Percentiles rank a stretch among this genome's conserved stretches.
phyloP scores from a whole-genome alignment of 2,329 filamentous ascomycete genomes.

The Venturia oleaginea region DNA sequence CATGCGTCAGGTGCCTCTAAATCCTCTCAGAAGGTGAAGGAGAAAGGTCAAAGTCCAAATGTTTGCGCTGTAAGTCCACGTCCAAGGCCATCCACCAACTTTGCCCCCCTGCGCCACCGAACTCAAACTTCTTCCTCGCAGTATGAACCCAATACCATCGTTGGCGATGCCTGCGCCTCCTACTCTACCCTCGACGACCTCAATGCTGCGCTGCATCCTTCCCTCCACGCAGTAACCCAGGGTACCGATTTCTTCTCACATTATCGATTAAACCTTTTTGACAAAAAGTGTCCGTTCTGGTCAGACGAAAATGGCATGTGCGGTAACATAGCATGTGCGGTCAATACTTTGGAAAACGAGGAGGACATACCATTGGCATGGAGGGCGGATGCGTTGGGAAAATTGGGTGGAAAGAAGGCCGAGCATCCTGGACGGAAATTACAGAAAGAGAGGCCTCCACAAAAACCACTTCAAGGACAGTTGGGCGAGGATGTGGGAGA shows the following conservation, averaged over 20 bases:
- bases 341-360: slow-evolving; percentile 91
- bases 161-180: slow-evolving; percentile 89
- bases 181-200: slow-evolving; percentile 82
- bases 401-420: slow-evolving; percentile 84
- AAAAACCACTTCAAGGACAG: slow-evolving; percentile 68
- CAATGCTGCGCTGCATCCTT: slow-evolving; percentile 67
- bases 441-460: slow-evolving; percentile 53
- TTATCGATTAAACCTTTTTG: slow-evolving; percentile 89
- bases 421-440: slow-evolving; percentile 71
- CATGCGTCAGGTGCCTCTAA: slow-evolving; percentile 30
- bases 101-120: slow-evolving; percentile 18
- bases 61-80: slow-evolving; percentile 46
- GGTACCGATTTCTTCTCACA: slow-evolving; percentile 97
- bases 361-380: slow-evolving; percentile 87
- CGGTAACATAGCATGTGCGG: slow-evolving; percentile 92
- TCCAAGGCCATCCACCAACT: slow-evolving; percentile 17
- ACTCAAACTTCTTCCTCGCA: slow-evolving; percentile 38
- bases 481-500: slow-evolving; percentile 83
- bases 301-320: slow-evolving; percentile 87
- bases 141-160: slow-evolving; percentile 82
- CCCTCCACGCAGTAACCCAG: slow-evolving; percentile 69
- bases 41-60: slow-evolving; percentile 30
- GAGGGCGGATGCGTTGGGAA: slow-evolving; percentile 85
- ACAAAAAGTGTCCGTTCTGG: slow-evolving; percentile 95
- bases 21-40: slow-evolving; percentile 29